A percentile compares a stretch with the other conserved stretches of the same genome.
phyloP scores from a whole-genome alignment of 2,329 filamentous ascomycete genomes.

The Corinectria fuckeliana region DNA sequence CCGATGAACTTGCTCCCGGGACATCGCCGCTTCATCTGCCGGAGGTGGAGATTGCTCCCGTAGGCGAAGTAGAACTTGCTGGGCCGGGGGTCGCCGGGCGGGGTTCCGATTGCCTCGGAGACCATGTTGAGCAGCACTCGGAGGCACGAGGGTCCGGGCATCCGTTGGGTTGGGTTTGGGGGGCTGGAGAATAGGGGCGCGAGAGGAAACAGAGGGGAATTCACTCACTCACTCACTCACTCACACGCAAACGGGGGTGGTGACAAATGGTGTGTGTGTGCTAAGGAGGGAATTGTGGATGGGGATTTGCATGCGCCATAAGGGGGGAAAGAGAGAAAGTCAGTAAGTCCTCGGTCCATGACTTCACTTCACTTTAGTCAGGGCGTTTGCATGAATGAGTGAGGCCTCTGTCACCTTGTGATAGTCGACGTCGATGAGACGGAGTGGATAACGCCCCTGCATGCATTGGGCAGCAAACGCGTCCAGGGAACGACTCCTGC shows the following conservation, averaged over 20 bases:
- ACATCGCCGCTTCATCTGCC: slow-evolving; percentile 53
- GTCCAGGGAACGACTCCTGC: slow-evolving; percentile 1
- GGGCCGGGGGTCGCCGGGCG: slow-evolving; percentile 29
- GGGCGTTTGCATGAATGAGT: slow-evolving; percentile 3
- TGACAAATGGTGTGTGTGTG: slow-evolving; percentile 7
- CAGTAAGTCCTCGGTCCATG: slow-evolving; percentile 5
- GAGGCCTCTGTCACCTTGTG: background rate
- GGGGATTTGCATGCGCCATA: background rate
- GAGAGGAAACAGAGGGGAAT: too few relatives aligned
- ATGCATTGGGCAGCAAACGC: slow-evolving; percentile 33
- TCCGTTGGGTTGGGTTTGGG: slow-evolving; percentile 25
- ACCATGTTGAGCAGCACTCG: slow-evolving; percentile 34
- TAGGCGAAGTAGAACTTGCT: slow-evolving; percentile 53
- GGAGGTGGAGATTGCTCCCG: slow-evolving; percentile 53
- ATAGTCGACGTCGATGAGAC: background rate
- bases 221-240: too few relatives aligned
- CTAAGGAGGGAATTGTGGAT: slow-evolving; percentile 1
- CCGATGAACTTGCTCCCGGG: slow-evolving; percentile 50
- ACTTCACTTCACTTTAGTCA: too few relatives aligned
- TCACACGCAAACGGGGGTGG: background rate
- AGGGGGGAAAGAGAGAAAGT: slow-evolving; percentile 1
- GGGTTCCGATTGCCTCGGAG: slow-evolving; percentile 24
- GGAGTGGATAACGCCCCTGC: slow-evolving; percentile 24
- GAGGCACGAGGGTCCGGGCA: slow-evolving; percentile 32
- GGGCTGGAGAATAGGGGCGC: background rate